Evolutionary conservation across 345 rosid genomes (phyloP), one percentile per base, ranked within the genome.

Genomic region (Lepidium sativum): DNA sequence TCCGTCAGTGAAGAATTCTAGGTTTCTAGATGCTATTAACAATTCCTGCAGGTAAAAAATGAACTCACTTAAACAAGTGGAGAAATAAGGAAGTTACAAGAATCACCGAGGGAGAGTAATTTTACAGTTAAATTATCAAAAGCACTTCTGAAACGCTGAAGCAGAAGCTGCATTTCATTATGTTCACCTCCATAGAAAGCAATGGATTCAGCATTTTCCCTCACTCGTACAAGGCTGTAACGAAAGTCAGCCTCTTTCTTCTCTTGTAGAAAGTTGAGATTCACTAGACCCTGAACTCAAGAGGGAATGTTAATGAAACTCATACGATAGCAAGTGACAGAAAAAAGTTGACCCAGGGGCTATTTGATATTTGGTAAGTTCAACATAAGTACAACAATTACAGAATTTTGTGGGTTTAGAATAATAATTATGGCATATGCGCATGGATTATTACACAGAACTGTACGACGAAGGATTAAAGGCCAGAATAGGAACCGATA

Each of bases 201-300:
- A 78, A 89, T 87, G 3, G 98, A 89, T 78, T 92, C 97, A 63
- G 97, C 97, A 78, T 92, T 92, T 78, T 92, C 97, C 76, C 98
- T 80, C 72, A 92, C 94, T 21, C 98, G 88, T 27, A 89, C 97
- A 68, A 92, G 96, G 39, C 97, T 96, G 69, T 89, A 92, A 60
- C 97, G 97, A 65, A 92, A 92, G 78, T 89, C 97, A 18, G 98
- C 97, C 73, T 87, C 98, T 79, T 87, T 92, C 80, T 89, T 92
- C 87, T 92, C 98, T 84, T 89, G 98, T 68, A 92, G 77, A 80
- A 92, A 89, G 80, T 92, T 92, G 65, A 92, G 86, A 75, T 77
- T 65, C 67, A 83, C 98, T 75, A 92, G 81, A 32, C 84, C 96
- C 98, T 92, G 79, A 74, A 82, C 61, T 31, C 31, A 38, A 17